Conservation (phyloP, 2,329 filamentous ascomycete genomes). For the Leptosphaerulina australis region DNA sequence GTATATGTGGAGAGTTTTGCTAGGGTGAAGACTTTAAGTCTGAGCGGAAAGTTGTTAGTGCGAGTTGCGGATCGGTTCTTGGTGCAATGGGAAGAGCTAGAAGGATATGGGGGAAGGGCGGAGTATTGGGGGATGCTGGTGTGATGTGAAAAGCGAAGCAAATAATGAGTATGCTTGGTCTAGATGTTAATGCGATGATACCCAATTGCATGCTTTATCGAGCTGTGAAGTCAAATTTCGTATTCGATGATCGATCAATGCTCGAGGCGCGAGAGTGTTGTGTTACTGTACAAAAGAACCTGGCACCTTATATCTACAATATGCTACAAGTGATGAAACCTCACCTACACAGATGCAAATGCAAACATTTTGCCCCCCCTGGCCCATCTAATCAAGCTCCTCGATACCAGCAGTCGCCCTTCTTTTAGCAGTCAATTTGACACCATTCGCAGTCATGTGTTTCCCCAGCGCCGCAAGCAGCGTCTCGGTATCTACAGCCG, state of each 20-base stretch:
- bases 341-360: neutral
- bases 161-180: neutral
- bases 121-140: slow-evolving; percentile 55
- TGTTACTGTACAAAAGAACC: neutral
- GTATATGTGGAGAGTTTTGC: slow-evolving; percentile 95
- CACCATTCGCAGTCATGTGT: slow-evolving; percentile 44
- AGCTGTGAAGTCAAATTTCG: no score
- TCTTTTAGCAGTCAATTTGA: slow-evolving; percentile 23
- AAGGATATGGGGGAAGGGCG: slow-evolving; percentile 47
- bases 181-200: neutral
- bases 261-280: no score
- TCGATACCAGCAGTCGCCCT: slow-evolving; percentile 10
- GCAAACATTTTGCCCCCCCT: neutral
- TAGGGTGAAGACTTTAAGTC: slow-evolving; percentile 77
- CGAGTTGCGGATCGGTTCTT: slow-evolving; percentile 76
- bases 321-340: slow-evolving; percentile 20
- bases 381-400: slow-evolving; percentile 20
- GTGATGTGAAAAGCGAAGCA: slow-evolving; percentile 7
- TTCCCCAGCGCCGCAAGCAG: slow-evolving; percentile 52
- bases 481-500: slow-evolving; percentile 39
- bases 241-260: no score
- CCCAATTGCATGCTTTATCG: no score
- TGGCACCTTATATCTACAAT: slow-evolving; percentile 33
- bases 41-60: slow-evolving; percentile 80
- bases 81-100: slow-evolving; percentile 78